Evolutionary conservation across 2,329 filamentous ascomycete genomes (phyloP), one percentile per base, ranked within the genome.

Genomic region (Penicillium crustosum): DNA sequence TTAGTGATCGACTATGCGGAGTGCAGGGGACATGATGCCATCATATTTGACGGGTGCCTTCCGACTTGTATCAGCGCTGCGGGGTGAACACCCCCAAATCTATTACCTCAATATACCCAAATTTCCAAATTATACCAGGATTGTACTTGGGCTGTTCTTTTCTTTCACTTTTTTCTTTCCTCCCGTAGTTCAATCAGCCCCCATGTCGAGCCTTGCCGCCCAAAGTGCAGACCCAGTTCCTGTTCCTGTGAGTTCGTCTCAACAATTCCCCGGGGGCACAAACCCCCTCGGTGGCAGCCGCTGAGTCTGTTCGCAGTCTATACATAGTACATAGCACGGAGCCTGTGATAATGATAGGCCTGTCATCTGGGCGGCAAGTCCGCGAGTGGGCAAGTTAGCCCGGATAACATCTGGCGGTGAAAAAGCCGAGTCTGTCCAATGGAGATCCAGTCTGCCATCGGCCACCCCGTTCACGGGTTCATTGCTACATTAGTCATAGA

Each of bases 321-420:
- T 61, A 63, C 59, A 55, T 61, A 61, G 56, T n/a, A 52, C 15
- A 25, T 2, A 29, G 10, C 33, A 53, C 19, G 2, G 21, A 39
- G 25, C 33, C 50, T 39, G 39, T n/a, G 39, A 17, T 23, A 50
- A 38, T 64, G 57, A 64, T 65, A 64, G 61, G 61, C 27, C 62
- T 56, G 48, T 53, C 55, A 55, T 29, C 49, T 53, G 43, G 44
- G 52, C 59, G 60, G 60, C 57, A 58, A 41, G 10, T 44, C 33
- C 31, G 39, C 47, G 42, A 35, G 50, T 53, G 43, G 43, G 21
- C 15, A 48, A 57, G 15, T 48, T 53, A 21, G 17, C 55, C 42
- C 35, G 49, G 55, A 57, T 53, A 48, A 57, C 36, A 48, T 63
- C 56, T 66, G 57, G 64, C 64, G 64, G 64, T 66, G 64, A 62